phyloP scores from a whole-genome alignment of 768 basidiomycete genomes.

The Xerocomus brunneocitrinus region DNA sequence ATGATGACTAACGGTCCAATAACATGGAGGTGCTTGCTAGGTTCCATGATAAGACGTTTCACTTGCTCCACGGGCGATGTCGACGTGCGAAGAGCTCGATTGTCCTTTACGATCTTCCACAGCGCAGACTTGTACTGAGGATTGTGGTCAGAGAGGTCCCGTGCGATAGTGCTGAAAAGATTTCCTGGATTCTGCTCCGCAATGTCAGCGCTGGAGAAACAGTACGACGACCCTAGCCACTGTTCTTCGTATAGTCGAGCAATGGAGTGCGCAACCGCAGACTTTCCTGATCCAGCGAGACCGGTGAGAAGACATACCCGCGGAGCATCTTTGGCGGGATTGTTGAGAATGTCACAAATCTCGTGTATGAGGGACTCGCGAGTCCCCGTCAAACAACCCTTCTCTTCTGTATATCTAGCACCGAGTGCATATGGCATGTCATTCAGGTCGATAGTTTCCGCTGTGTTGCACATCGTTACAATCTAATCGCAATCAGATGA shows the following conservation, averaged over 20 bases:
- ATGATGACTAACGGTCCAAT: slow-evolving; percentile 26
- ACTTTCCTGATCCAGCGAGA: not conserved
- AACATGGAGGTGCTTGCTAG: slow-evolving; percentile 9
- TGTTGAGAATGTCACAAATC: not conserved
- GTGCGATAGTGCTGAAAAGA: no score
- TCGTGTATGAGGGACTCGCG: not conserved
- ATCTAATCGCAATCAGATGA: no score
- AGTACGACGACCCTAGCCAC: not conserved
- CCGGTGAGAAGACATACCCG: not conserved
- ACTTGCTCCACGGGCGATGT: slow-evolving; percentile 12
- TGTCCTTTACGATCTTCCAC: no score
- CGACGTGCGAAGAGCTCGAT: not conserved
- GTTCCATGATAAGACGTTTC: slow-evolving; percentile 17
- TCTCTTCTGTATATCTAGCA: not conserved
- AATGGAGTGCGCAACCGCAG: no score
- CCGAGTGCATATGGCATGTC: not conserved
- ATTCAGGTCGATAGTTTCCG: not conserved
- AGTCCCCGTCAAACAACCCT: not conserved
- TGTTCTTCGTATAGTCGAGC: no score
- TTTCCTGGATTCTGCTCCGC: no score
- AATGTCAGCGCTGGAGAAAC: no score
- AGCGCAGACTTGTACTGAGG: no score
- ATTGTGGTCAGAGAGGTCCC: no score
- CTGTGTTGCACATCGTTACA: not conserved
- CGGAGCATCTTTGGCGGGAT: not conserved